phyloP scores from a whole-genome alignment of 805 yeast species.

The Monosporozyma aquatica region DNA sequence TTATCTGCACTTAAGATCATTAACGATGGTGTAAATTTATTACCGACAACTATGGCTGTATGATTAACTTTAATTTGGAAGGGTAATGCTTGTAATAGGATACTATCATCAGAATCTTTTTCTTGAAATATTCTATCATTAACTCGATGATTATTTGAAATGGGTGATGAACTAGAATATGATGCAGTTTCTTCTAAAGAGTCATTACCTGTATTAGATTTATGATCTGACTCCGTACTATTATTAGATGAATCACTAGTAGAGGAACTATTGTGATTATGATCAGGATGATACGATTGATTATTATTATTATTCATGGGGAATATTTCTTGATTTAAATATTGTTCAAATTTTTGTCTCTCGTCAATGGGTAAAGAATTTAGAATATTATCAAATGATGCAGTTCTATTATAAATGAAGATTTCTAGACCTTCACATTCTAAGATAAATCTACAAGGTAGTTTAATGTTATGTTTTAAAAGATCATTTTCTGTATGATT shows the following conservation, averaged over 20 bases:
- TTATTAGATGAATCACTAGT: constrained; percentile 4
- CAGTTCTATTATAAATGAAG: constrained; percentile 71
- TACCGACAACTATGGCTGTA: constrained; percentile 75
- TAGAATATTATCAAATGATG: constrained; percentile 62
- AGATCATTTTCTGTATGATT: constrained; percentile 8
- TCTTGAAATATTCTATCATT: constrained; percentile 17
- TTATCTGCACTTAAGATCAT: constrained; percentile 50
- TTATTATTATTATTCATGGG: constrained; percentile 7
- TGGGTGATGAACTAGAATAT: constrained; percentile 5
- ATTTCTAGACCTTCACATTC: constrained; percentile 71
- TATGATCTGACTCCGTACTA: not conserved
- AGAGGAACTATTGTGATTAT: not conserved
- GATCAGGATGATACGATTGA: not conserved
- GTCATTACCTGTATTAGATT: not conserved
- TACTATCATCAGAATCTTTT: constrained; percentile 5
- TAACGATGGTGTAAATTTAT: constrained; percentile 65
- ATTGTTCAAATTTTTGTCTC: constrained; percentile 14
- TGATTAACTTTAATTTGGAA: constrained; percentile 48
- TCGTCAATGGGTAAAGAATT: constrained; percentile 26
- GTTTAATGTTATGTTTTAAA: constrained; percentile 33
- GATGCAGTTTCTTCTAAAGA: not conserved
- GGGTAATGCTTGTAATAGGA: constrained; percentile 43
- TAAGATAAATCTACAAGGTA: constrained; percentile 49
- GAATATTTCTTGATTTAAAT: constrained; percentile 15
- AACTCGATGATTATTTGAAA: constrained; percentile 1